Conservation (phyloP, 2,329 filamentous ascomycete species). For the Aspergillus quadrilineatus region DNA sequence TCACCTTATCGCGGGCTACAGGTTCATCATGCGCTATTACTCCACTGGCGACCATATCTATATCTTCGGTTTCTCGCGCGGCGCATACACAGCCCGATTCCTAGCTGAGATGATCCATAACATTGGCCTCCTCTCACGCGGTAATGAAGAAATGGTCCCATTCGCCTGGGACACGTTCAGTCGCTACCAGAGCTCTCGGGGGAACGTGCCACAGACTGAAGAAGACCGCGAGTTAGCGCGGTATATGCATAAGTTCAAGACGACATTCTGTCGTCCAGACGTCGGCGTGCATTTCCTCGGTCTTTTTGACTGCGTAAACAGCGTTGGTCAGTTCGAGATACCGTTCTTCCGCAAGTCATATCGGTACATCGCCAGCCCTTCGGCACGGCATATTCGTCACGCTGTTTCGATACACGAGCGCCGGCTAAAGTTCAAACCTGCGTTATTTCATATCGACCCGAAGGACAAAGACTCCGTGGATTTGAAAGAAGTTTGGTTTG, state of each 20-base stretch:
- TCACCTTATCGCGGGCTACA: constrained; percentile 24
- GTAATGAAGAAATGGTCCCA: constrained; percentile 23
- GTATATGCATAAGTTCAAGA: constrained; percentile 1
- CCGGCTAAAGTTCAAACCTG: constrained; percentile 49
- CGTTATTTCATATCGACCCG: not conserved
- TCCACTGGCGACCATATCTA: constrained; percentile 15
- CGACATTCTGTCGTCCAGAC: constrained; percentile 13
- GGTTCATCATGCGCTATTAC: constrained; percentile 17
- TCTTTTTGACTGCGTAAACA: constrained; percentile 29
- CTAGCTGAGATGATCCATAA: constrained; percentile 26
- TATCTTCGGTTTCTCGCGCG: constrained; percentile 27
- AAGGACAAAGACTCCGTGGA: constrained; percentile 42
- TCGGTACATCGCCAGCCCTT: constrained; percentile 36
- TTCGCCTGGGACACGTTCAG: constrained; percentile 21
- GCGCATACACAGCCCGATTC: constrained; percentile 27
- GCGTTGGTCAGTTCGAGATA: constrained; percentile 22
- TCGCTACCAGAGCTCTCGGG: constrained; percentile 2
- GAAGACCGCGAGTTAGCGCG: not conserved
- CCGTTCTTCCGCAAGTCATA: constrained; percentile 35
- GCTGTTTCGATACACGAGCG: constrained; percentile 56
- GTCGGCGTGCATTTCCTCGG: constrained; percentile 23
- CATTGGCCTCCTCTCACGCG: constrained; percentile 19
- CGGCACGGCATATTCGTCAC: constrained; percentile 47
- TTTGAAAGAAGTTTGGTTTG: constrained; percentile 70
- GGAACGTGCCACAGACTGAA: not conserved